A percentile compares a stretch with the other conserved stretches of the same genome.
Evolutionary conservation across 768 basidiomycete genomes (phyloP).

Genomic region (Mycena crocata): DNA sequence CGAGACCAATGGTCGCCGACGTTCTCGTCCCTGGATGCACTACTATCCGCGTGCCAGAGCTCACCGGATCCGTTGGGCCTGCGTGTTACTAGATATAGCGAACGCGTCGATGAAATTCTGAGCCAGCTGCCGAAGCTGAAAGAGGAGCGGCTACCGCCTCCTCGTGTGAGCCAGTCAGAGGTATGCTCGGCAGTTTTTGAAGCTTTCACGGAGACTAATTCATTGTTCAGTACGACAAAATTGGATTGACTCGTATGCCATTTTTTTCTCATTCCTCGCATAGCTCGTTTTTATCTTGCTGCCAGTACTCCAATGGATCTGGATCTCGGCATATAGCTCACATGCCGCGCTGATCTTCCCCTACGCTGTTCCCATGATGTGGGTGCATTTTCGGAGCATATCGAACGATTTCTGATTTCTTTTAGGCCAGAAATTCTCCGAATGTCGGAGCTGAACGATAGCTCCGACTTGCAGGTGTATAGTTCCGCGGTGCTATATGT

Average conservation of each 20-base stretch:
- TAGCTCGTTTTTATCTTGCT: slow-evolving; percentile 25
- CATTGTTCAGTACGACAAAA: slow-evolving; percentile 79
- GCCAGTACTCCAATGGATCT: slow-evolving; percentile 84
- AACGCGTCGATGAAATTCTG: slow-evolving; percentile 67
- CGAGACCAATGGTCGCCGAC: slow-evolving; percentile 76
- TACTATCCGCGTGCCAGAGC: slow-evolving; percentile 66
- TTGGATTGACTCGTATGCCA: slow-evolving; percentile 81
- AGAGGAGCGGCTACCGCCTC: slow-evolving; percentile 83
- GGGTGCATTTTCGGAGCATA: slow-evolving; percentile 44
- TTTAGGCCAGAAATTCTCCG: slow-evolving; percentile 86
- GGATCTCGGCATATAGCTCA: slow-evolving; percentile 79
- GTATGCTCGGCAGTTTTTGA: slow-evolving; percentile 46
- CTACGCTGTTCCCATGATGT: slow-evolving; percentile 84
- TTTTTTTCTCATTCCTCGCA: neutral
- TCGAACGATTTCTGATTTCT: slow-evolving; percentile 21
- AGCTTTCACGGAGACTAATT: slow-evolving; percentile 7
- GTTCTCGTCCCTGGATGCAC: slow-evolving; percentile 64
- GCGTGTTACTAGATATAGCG: slow-evolving; percentile 66
- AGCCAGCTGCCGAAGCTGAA: slow-evolving; percentile 75
- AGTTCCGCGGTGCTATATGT: slow-evolving; percentile 85
- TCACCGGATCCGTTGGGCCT: slow-evolving; percentile 69
- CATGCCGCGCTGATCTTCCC: slow-evolving; percentile 83
- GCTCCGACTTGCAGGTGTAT: slow-evolving; percentile 82
- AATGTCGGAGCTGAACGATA: slow-evolving; percentile 92
- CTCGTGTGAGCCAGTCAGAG: slow-evolving; percentile 86